Percentiles rank a stretch among this genome's conserved stretches.
phyloP scores from a whole-genome alignment of 2,329 filamentous ascomycete genomes.

The Stagonosporopsis vannaccii region DNA sequence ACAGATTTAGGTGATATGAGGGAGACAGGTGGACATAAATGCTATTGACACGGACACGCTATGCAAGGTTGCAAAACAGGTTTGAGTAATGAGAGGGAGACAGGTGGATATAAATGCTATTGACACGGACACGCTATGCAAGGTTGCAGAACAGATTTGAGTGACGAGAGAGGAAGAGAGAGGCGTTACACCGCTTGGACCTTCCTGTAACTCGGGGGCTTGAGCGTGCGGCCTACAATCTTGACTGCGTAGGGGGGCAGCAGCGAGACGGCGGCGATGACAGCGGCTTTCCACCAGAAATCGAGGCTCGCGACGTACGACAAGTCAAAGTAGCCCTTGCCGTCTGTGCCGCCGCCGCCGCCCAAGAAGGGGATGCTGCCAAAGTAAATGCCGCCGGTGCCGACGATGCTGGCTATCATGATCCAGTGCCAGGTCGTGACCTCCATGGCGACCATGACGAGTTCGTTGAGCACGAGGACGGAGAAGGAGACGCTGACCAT shows the following conservation, averaged over 20 bases:
- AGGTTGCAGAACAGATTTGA: no score
- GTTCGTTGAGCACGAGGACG: slow-evolving; percentile 88
- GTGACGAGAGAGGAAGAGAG: no score
- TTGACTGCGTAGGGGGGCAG: slow-evolving; percentile 89
- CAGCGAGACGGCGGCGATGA: slow-evolving; percentile 80
- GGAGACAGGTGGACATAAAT: neutral
- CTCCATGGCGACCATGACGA: slow-evolving; percentile 96
- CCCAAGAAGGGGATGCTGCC: slow-evolving; percentile 86
- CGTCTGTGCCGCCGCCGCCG: slow-evolving; percentile 39
- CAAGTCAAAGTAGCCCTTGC: slow-evolving; percentile 77
- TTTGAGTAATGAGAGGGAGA: no score
- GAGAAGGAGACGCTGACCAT: slow-evolving; percentile 95
- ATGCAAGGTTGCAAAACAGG: no score
- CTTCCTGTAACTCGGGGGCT: slow-evolving; percentile 93
- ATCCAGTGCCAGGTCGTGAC: slow-evolving; percentile 96
- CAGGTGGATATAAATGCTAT: neutral
- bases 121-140: neutral
- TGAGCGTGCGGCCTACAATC: slow-evolving; percentile 81
- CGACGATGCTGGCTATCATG: slow-evolving; percentile 85
- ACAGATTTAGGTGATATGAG: no score
- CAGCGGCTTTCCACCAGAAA: slow-evolving; percentile 87
- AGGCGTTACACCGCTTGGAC: slow-evolving; percentile 76
- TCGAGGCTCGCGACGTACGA: slow-evolving; percentile 77
- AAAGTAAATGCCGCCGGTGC: slow-evolving; percentile 81
- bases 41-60: neutral